These are phyloP conservation scores for Clonostachys chloroleuca DNA, from an alignment of 2,329 filamentous ascomycete genomes.

Conservation along the genomic window DNA sequence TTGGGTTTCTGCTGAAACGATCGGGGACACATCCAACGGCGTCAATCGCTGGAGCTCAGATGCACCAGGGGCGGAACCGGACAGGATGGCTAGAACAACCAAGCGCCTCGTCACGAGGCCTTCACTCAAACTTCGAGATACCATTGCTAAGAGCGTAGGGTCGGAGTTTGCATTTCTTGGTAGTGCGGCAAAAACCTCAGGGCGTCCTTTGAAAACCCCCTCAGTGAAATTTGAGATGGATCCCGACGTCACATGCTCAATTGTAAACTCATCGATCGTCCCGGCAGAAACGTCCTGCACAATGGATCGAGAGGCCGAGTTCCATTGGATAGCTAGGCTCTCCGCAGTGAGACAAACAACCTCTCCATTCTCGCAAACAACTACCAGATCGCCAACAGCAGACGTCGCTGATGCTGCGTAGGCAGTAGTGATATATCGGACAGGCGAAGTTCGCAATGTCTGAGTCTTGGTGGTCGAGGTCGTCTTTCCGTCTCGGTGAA, in stretches of 20 bases:
- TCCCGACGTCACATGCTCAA: slow-evolving; percentile 45
- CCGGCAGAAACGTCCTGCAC: slow-evolving; percentile 26
- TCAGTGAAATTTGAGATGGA: slow-evolving; percentile 43
- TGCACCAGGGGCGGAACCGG: slow-evolving; percentile 11
- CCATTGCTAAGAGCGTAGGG: slow-evolving; percentile 49
- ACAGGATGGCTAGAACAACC: slow-evolving; percentile 23
- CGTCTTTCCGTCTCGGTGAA: slow-evolving; percentile 45
- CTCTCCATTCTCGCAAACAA: slow-evolving; percentile 56
- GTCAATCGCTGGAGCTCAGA: slow-evolving; percentile 27
- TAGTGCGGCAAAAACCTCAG: slow-evolving; percentile 47
- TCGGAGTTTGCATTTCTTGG: slow-evolving; percentile 38
- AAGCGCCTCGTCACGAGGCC: slow-evolving; percentile 20
- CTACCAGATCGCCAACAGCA: slow-evolving; percentile 36
- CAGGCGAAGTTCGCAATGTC: slow-evolving; percentile 29
- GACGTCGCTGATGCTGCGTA: slow-evolving; percentile 16
- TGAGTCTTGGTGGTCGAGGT: slow-evolving; percentile 43
- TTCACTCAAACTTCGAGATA: slow-evolving; percentile 32
- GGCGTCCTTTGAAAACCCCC: slow-evolving; percentile 50
- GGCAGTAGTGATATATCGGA: slow-evolving; percentile 26
- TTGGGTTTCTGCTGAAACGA: slow-evolving; percentile 7
- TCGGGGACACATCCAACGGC: slow-evolving; percentile 30
- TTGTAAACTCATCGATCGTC: slow-evolving; percentile 27
- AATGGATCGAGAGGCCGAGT: slow-evolving; percentile 21
- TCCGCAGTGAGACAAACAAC: slow-evolving; percentile 58
- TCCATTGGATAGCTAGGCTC: slow-evolving; percentile 25